Percentiles rank a stretch among this genome's conserved stretches.
Conservation (phyloP, 768 basidiomycete genomes). For the Sporobolomyces roseus region DNA sequence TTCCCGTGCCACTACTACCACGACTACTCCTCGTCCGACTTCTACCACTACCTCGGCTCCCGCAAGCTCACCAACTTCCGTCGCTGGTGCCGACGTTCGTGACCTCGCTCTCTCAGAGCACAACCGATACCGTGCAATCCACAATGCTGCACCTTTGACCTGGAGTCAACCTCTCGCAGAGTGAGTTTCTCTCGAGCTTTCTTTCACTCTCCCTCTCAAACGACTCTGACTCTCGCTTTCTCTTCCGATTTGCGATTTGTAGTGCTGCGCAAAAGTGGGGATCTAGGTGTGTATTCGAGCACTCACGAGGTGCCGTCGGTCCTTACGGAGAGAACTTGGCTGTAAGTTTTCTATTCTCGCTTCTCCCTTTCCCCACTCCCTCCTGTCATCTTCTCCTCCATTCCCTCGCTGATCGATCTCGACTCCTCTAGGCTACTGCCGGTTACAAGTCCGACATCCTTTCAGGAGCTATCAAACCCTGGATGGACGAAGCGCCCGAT, state of each 20-base stretch:
- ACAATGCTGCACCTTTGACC: constrained; percentile 62
- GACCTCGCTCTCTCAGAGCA: constrained; percentile 54
- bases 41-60: too few species aligned
- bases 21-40: background rate
- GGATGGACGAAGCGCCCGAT: constrained; percentile 67
- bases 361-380: too few species aligned
- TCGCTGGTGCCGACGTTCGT: constrained; percentile 5
- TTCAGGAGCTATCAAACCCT: constrained; percentile 56
- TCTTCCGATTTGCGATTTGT: background rate
- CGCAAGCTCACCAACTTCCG: constrained; percentile 14
- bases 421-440: constrained; percentile 10
- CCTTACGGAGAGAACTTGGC: constrained; percentile 69
- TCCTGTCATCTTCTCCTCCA: background rate
- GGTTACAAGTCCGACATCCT: constrained; percentile 47
- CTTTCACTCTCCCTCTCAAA: too few species aligned
- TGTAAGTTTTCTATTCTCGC: constrained; percentile 59
- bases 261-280: constrained; percentile 68
- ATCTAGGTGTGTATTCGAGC: constrained; percentile 62
- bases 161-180: constrained; percentile 63
- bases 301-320: constrained; percentile 65
- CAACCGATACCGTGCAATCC: constrained; percentile 61
- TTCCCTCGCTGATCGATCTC: too few species aligned
- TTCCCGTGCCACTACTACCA: background rate
- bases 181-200: background rate
- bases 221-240: too few species aligned